Conservation (phyloP, 805 yeast species). For the Hanseniaspora mollemarum region DNA sequence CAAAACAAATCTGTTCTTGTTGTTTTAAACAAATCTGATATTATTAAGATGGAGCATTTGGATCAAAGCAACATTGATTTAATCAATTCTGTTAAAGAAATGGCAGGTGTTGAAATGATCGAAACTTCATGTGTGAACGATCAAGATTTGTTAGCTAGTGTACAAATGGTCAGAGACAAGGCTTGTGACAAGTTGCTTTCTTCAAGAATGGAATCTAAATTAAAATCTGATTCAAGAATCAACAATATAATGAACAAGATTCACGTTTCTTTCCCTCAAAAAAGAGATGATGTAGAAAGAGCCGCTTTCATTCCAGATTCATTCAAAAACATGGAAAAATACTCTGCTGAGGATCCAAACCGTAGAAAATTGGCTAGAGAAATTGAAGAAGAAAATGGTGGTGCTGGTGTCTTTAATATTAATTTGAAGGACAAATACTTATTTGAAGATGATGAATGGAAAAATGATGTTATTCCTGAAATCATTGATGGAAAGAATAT, state of each 20-base stretch:
- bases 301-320: conserved; percentile 74
- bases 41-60: conserved; percentile 73
- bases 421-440: conserved; percentile 85
- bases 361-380: conserved; percentile 76
- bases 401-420: conserved; percentile 95
- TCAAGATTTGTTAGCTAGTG: conserved; percentile 43
- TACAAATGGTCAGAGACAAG: conserved; percentile 89
- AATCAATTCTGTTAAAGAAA: conserved; percentile 50
- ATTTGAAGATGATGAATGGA: conserved; percentile 95
- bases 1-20: conserved; percentile 94
- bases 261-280: conserved; percentile 82
- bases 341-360: conserved; percentile 69
- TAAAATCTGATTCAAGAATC: conserved; percentile 84
- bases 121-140: conserved; percentile 87
- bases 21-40: conserved; percentile 90
- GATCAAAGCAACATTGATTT: conserved; percentile 62
- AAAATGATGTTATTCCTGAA: conserved; percentile 94
- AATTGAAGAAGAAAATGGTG: conserved; percentile 88
- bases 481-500: conserved; percentile 91
- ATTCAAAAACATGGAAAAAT: conserved; percentile 47
- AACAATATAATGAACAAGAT: conserved; percentile 84
- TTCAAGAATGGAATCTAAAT: conserved; percentile 90
- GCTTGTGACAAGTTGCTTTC: conserved; percentile 96
- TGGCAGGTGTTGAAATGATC: conserved; percentile 83
- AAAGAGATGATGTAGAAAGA: conserved; percentile 77